Evolutionary conservation across 73 alveolate species (phyloP).

Genomic region (Tetrahymena malaccensis): DNA sequence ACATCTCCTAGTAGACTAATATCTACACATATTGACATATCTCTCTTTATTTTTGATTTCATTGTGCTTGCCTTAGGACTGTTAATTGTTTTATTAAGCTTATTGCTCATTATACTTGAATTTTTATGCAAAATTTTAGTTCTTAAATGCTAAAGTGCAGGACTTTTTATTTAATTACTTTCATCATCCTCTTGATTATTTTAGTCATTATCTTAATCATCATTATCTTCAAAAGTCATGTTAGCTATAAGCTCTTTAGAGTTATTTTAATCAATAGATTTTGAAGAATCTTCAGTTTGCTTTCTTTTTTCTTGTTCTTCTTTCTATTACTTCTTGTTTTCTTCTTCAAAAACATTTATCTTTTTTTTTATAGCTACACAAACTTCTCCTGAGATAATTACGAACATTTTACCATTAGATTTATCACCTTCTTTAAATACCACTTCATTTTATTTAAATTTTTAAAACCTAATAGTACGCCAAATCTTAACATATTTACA

Average conservation of each 20-base stretch:
- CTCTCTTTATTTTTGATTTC: background rate
- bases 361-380: background rate
- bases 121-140: background rate
- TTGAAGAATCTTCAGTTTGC: background rate
- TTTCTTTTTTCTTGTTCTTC: background rate
- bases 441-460: background rate
- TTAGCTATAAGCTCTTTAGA: background rate
- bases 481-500: background rate
- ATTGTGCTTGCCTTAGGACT: background rate
- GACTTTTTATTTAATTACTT: background rate
- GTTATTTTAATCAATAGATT: background rate
- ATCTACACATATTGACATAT: background rate
- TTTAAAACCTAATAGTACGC: background rate
- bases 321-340: background rate
- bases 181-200: background rate
- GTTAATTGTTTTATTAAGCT: background rate
- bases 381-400: background rate
- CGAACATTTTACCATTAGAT: background rate
- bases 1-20: background rate
- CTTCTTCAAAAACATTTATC: background rate
- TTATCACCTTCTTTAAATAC: background rate
- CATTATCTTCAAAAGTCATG: background rate
- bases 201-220: background rate
- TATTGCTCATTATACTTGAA: background rate
- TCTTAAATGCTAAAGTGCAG: background rate